Conservation (phyloP, 768 basidiomycete species). For the Melanogaster broomeanus region DNA sequence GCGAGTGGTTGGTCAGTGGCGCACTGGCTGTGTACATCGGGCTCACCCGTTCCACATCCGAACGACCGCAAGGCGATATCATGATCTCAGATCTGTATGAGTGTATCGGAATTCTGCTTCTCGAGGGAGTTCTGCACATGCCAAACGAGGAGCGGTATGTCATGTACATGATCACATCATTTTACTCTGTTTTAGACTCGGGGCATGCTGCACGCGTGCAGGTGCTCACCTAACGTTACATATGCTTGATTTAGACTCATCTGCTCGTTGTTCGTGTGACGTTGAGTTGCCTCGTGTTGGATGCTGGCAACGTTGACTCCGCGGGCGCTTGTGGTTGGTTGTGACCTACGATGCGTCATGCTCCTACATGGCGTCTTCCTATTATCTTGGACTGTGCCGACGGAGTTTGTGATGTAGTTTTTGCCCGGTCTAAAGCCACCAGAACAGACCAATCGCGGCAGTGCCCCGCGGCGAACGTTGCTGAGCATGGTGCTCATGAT, state of each 20-base stretch:
- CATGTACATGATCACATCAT: not conserved
- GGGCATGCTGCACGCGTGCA: not conserved
- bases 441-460: too few relatives aligned
- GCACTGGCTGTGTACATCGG: not conserved
- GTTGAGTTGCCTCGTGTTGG: not conserved
- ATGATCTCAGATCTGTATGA: too few relatives aligned
- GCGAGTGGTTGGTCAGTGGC: not conserved
- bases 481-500: too few relatives aligned
- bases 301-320: not conserved
- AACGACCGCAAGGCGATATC: not conserved
- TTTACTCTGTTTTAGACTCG: not conserved
- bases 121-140: not conserved
- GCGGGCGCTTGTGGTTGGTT: too few relatives aligned
- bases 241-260: not conserved
- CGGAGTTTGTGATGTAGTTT: too few relatives aligned
- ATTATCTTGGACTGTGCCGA: too few relatives aligned
- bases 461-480: too few relatives aligned
- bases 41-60: not conserved
- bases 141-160: not conserved
- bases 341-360: too few relatives aligned
- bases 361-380: too few relatives aligned
- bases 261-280: not conserved
- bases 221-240: not conserved
- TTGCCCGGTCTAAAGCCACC: too few relatives aligned
- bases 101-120: not conserved